phyloP scores from a whole-genome alignment of 1,284 basidiomycete species.

The Laetiporus sulphureus region DNA sequence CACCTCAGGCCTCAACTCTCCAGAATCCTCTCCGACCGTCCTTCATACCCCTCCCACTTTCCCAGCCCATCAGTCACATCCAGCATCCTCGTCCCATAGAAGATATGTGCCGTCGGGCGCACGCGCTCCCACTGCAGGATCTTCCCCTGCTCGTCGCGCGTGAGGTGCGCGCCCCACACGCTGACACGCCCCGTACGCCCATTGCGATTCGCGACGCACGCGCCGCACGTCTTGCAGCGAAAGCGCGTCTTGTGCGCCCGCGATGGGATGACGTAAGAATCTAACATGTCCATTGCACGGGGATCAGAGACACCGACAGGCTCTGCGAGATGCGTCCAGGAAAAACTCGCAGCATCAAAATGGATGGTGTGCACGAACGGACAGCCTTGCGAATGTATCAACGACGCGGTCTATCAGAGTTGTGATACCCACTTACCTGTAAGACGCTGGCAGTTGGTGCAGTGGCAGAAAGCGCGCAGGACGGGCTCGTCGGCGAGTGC shows the following conservation, averaged over 20 bases:
- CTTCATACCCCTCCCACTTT: conserved; percentile 60
- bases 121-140: conserved; percentile 44
- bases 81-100: conserved; percentile 55
- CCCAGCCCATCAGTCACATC: conserved; percentile 46
- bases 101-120: conserved; percentile 55
- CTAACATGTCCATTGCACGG: conserved; percentile 29
- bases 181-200: conserved; percentile 37
- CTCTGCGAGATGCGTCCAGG: conserved; percentile 43
- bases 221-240: conserved; percentile 55
- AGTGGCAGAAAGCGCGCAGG: conserved; percentile 4
- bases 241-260: conserved; percentile 53
- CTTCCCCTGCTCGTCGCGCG: conserved; percentile 39
- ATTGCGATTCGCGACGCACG: conserved; percentile 43
- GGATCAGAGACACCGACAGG: too few species aligned
- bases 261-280: conserved; percentile 36
- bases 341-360: conserved; percentile 39
- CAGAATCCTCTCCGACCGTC: conserved; percentile 27
- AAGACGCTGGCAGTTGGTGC: conserved; percentile 3
- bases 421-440: background rate
- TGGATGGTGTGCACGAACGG: conserved; percentile 59
- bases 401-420: background rate
- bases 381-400: conserved; percentile 31
- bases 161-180: conserved; percentile 49
- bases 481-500: background rate
- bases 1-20: too few species aligned